Percentiles rank a stretch among this genome's conserved stretches.
These are phyloP conservation scores for Arachnopeziza araneosa DNA, from an alignment of 2,329 filamentous ascomycete species.

Conservation along the genomic window DNA sequence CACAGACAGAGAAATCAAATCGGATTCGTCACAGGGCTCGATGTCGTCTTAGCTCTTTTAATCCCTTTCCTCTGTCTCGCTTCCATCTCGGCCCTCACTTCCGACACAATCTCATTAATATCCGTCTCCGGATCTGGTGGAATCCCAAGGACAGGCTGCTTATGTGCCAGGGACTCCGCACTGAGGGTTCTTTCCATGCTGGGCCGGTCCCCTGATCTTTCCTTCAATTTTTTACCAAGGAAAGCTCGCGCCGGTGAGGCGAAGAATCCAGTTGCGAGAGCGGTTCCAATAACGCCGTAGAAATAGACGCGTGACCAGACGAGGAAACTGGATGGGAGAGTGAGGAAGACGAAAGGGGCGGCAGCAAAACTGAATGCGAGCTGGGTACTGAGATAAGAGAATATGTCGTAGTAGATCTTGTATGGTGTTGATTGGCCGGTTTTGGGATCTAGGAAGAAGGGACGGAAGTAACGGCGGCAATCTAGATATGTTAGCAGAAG, in stretches of 20 bases:
- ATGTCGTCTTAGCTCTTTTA: constrained; percentile 9
- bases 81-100: constrained; percentile 46
- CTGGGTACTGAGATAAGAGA: constrained; percentile 72
- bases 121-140: constrained; percentile 70
- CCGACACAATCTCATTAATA: constrained; percentile 54
- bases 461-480: constrained; percentile 80
- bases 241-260: constrained; percentile 65
- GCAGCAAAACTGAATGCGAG: constrained; percentile 77
- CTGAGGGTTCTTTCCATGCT: constrained; percentile 45
- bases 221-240: constrained; percentile 53
- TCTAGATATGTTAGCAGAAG: constrained; percentile 47
- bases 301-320: constrained; percentile 88
- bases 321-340: constrained; percentile 61
- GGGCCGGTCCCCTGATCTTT: constrained; percentile 40
- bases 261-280: constrained; percentile 66
- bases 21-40: constrained; percentile 8
- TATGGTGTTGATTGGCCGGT: constrained; percentile 60
- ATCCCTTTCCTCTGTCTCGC: constrained; percentile 21
- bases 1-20: background rate
- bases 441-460: constrained; percentile 82
- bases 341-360: constrained; percentile 79
- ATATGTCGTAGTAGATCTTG: constrained; percentile 84
- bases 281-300: constrained; percentile 69
- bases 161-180: constrained; percentile 49
- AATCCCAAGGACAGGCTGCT: constrained; percentile 68